phyloP scores from a whole-genome alignment of 805 yeast species.

The Wickerhamiella hasegawae region DNA sequence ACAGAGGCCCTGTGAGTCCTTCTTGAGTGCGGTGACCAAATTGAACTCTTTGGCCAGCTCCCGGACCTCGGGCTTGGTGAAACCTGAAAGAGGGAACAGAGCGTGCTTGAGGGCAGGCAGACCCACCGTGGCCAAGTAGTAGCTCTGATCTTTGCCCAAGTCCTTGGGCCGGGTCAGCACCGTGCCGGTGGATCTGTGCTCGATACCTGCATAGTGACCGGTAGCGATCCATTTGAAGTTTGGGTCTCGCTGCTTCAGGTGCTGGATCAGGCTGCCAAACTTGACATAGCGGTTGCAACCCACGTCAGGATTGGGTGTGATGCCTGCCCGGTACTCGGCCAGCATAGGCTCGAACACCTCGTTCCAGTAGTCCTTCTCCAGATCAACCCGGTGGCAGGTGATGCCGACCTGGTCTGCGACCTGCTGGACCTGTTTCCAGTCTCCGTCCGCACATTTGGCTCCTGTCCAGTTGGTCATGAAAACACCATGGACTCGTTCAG shows the following conservation, averaged over 20 bases:
- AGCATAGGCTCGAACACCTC: slow-evolving; percentile 91
- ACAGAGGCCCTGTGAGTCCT: slow-evolving; percentile 90
- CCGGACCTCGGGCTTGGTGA: slow-evolving; percentile 59
- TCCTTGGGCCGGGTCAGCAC: slow-evolving; percentile 33
- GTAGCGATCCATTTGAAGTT: slow-evolving; percentile 66
- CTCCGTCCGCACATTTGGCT: slow-evolving; percentile 63
- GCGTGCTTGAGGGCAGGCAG: slow-evolving; percentile 31
- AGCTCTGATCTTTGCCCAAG: slow-evolving; percentile 71
- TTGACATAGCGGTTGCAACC: slow-evolving; percentile 75
- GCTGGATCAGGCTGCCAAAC: slow-evolving; percentile 59
- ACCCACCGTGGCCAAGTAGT: slow-evolving; percentile 59
- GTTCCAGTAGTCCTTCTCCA: slow-evolving; percentile 85
- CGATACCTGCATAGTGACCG: slow-evolving; percentile 32
- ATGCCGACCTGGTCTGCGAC: slow-evolving; percentile 48
- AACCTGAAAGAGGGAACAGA: slow-evolving; percentile 70
- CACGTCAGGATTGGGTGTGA: slow-evolving; percentile 91
- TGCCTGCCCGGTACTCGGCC: slow-evolving; percentile 47
- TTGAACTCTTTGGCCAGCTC: slow-evolving; percentile 36
- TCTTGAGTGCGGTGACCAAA: slow-evolving; percentile 56
- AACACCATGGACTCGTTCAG: slow-evolving; percentile 54
- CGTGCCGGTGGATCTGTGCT: background rate
- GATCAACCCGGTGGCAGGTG: slow-evolving; percentile 59
- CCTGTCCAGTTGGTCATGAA: slow-evolving; percentile 86
- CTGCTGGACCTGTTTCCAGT: slow-evolving; percentile 69
- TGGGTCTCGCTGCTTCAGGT: slow-evolving; percentile 8